Base-by-base conservation (phyloP, 306 rosid species). In the Ormosia emarginata region DNA sequence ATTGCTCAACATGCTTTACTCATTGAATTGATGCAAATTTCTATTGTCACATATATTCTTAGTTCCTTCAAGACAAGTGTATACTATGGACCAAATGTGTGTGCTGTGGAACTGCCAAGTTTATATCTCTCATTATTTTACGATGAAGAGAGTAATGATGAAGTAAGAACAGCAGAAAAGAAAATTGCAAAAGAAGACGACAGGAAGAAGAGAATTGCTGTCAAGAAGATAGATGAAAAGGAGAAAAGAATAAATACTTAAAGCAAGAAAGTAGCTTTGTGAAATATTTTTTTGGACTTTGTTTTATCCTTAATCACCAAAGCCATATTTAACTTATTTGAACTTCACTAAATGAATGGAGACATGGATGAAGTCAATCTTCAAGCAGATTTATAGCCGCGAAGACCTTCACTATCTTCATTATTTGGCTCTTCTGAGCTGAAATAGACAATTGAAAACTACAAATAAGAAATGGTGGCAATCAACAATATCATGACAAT, bases 311-410 rank as follows among this genome's bases (percentile, higher is more conserved):
- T 4, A 7, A 18, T 50, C 9, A 7, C 7, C 13, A 24, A 18
- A 2, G 33, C 47, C 79, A 72, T 40, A 33, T 10, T 29, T 40
- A 37, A 24, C 59, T 82, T 58, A 74, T 32, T 3, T 67, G 63
- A 74, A 57, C 77, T 43, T 63, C 79, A 76, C 50, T 30, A 44
- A 62, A 24, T 74, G 75, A 81, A 79, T 43, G 59, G 62, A 79
- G 58, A 58, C 29, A 58, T 14, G 40, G 58, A 34, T 14, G 30
- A 40, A 74, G 67, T 71, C 75, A 17, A 66, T 79, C 84, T 77
- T 85, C 50, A 81, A 9, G 89, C 81, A 32, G 91, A 82, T 47
- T 80, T 75, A 78, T 89, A 80, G 55, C 86, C 89, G 47, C 74
- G 13, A 2, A 77, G 50, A 61, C 58, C 84, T 74, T 80, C 78